A percentile compares a stretch with the other conserved stretches of the same genome.
Evolutionary conservation across 192 early-diverging fungal species (phyloP).

Genomic region (Coemansia sp.): DNA sequence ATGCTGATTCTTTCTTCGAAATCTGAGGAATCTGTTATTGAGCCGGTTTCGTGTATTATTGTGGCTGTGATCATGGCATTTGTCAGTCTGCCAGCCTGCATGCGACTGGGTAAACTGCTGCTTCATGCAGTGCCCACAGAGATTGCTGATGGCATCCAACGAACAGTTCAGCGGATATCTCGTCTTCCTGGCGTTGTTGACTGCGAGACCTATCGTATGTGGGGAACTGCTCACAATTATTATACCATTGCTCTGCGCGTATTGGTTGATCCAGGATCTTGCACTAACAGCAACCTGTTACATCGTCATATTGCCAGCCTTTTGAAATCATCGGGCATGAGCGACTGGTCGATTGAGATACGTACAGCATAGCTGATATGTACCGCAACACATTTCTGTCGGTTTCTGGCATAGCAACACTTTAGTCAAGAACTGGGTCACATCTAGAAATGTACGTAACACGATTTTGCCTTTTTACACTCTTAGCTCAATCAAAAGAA

Average conservation of each 20-base stretch:
- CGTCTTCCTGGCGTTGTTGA: conserved; percentile 25
- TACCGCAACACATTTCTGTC: neutral
- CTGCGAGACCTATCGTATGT: conserved; percentile 26
- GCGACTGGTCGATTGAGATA: conserved; percentile 24
- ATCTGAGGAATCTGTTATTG: conserved; percentile 23
- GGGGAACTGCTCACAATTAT: conserved; percentile 21
- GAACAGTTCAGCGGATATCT: conserved; percentile 17
- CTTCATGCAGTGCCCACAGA: conserved; percentile 21
- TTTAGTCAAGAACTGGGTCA: neutral
- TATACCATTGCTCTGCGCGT: conserved; percentile 23
- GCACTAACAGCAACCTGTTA: neutral
- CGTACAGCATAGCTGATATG: neutral
- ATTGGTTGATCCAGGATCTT: neutral
- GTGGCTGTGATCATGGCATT: conserved; percentile 30
- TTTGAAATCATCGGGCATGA: conserved; percentile 12
- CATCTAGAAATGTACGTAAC: neutral
- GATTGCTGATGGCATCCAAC: neutral
- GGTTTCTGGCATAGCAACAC: neutral
- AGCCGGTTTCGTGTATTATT: conserved; percentile 39
- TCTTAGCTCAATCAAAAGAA: too few species aligned
- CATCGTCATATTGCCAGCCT: conserved; percentile 21
- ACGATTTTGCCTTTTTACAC: neutral
- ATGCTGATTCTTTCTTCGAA: conserved; percentile 23
- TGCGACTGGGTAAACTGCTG: conserved; percentile 23
- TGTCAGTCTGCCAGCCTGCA: conserved; percentile 27